Evolutionary conservation across 2,329 filamentous ascomycete genomes (phyloP), one percentile per base, ranked within the genome.

Genomic region (Colletotrichum kahawae): DNA sequence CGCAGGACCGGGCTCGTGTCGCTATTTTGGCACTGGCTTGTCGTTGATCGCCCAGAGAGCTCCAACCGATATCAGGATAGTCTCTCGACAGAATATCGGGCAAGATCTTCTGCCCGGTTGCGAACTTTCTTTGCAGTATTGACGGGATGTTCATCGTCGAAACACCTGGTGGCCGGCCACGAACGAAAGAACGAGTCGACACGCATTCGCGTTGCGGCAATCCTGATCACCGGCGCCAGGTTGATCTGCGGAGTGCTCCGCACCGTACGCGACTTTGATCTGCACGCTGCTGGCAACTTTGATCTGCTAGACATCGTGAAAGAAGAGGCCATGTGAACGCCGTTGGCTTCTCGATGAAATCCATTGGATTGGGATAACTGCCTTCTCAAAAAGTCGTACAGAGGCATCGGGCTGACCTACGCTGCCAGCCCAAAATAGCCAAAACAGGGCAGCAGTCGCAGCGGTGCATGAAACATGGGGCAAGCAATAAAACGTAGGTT

Each of bases 391-490:
- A 51, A 51, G 21, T 51, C 43, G 43, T 51, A n/a, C 3, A 60
- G 33, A 60, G 29, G 29, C 57, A 33, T 57, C 18, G 66, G 54
- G 21, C 54, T 24, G n/a, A 14, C 24, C 18, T 18, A 24, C 38
- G 48, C 24, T 10, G 18, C 21, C 31, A 56, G 68, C 70, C 34
- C n/a, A 36, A 74, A 75, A 63, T 67, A 67, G 62, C 56, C 68
- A 57, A 67, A 67, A 71, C 43, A 56, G 29, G 54, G 60, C 54
- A 31, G 31, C 51, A 51, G 57, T 33, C 43, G 21, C 34, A 51
- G 38, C 56, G 43, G 56, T 56, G 72, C 68, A 71, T 67, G 62
- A 63, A 71, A 67, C 68, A 71, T 63, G 68, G 72, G 62, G 69
- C 62, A 34, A 18, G 33, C 67, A 67, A 67, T 34, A 75, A 54